A percentile compares a stretch with the other conserved stretches of the same genome.
Evolutionary conservation across 257 asterid species (phyloP).

Genomic region (Primulina eburnea): DNA sequence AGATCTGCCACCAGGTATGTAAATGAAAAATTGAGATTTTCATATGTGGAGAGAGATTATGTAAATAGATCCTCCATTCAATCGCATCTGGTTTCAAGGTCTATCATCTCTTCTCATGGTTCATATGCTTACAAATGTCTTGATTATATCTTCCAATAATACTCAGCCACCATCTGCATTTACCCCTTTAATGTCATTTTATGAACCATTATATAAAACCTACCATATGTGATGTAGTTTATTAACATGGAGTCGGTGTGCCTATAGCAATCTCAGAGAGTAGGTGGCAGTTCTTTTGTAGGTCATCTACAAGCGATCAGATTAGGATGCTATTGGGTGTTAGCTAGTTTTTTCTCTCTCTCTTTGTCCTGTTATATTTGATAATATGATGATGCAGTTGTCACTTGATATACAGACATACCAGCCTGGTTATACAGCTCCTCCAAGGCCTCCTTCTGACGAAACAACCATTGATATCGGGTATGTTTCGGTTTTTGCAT

Average conservation of each 20-base stretch:
- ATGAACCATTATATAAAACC: background rate
- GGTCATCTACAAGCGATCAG: too few relatives aligned
- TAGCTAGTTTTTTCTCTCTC: too few relatives aligned
- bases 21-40: background rate
- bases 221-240: background rate
- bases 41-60: background rate
- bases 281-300: too few relatives aligned
- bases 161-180: background rate
- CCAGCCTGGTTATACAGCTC: constrained; percentile 85
- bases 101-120: background rate
- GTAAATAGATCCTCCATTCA: background rate
- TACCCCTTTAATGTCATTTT: background rate
- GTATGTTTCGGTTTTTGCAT: constrained; percentile 37
- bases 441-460: constrained; percentile 67
- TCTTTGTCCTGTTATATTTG: background rate
- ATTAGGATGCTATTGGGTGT: too few relatives aligned
- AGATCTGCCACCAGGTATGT: constrained; percentile 58
- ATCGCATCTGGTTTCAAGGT: background rate
- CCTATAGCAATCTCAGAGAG: background rate
- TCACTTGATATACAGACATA: constrained; percentile 55
- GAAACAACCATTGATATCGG: constrained; percentile 85
- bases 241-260: background rate
- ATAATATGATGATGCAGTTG: constrained; percentile 18
- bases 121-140: background rate
- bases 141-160: background rate